A percentile compares a stretch with the other conserved stretches of the same genome.
Conservation (phyloP, 1,284 basidiomycete genomes). For the Cerrena zonata region DNA sequence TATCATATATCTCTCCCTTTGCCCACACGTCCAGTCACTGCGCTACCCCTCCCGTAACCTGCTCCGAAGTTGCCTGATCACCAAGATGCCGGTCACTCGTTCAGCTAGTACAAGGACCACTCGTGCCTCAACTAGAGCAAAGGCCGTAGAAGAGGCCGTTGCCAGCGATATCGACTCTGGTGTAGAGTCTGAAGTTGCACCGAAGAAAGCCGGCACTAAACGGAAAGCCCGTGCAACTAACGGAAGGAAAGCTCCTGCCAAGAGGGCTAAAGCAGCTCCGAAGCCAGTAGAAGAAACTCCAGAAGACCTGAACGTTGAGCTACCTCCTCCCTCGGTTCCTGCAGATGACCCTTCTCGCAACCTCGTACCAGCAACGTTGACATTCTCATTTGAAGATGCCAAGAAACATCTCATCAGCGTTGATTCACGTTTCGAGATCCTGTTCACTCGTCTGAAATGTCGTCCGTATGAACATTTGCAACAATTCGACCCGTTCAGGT, state of each 20-base stretch:
- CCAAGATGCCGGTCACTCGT: background rate
- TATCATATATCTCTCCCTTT: background rate
- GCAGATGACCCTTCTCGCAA: background rate
- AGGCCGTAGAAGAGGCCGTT: background rate
- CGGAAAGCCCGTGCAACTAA: background rate
- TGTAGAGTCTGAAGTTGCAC: background rate
- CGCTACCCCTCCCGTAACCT: too few species aligned
- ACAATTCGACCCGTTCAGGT: slow-evolving; percentile 72
- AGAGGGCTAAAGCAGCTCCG: background rate
- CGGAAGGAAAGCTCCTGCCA: background rate
- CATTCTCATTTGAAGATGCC: slow-evolving; percentile 72
- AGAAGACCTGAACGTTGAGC: background rate
- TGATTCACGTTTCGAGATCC: slow-evolving; percentile 66
- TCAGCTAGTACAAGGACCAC: background rate
- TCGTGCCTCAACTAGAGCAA: too few species aligned
- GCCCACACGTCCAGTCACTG: background rate
- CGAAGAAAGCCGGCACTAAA: background rate
- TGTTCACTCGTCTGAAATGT: slow-evolving; percentile 64
- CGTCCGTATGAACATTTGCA: slow-evolving; percentile 72
- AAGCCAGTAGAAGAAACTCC: background rate
- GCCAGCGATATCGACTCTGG: background rate
- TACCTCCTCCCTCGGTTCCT: background rate
- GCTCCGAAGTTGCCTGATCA: background rate
- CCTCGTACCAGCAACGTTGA: slow-evolving; percentile 58
- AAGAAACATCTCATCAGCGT: slow-evolving; percentile 62